Evolutionary conservation across 2,329 filamentous ascomycete genomes (phyloP), one percentile per base, ranked within the genome.

Genomic region (Fusarium armeniacum): DNA sequence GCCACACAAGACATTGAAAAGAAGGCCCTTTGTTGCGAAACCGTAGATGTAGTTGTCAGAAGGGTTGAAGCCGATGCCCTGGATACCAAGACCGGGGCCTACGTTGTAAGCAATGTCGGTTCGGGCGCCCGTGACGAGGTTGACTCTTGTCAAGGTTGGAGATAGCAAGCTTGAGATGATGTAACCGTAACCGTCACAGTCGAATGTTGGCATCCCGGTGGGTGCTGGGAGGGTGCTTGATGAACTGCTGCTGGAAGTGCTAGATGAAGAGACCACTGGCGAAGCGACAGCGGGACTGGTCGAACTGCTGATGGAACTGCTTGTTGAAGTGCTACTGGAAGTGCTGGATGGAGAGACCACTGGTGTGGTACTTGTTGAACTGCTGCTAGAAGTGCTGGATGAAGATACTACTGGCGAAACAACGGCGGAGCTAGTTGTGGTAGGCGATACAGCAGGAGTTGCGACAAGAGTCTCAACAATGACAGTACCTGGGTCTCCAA

Each of bases 1-100:
- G 11, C 16, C 46, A 1, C 66, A 56, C 1, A 58, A 0, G 0
- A 41, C 3, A 6, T 5, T 26, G 1, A 15, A 2, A 1, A 69
- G 26, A 0, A 60, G 30, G 0, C 49, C 33, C 1, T 38, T 47
- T 3, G 51, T 38, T 0, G 49, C 38, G 1, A 75, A 58, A 8
- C 67, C 73, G 9, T 75, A 75, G 20, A 75, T 69, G 36, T 73
- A 75, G 18, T 64, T 66, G 18, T 75, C 73, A 0, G 67, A 22
- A 6, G 35, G 50, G 10, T 75, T 75, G 44, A 75, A 75, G 0
- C 73, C 73, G 6, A 73, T 63, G 18, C 62, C 69, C 1, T 67
- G 69, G 22, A 73, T 53, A 5, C 16, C 5, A 0, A 69, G 61
- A 5, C 64, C 64, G 0, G 55, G 54, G 0, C 68, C 69, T 4